Evolutionary conservation across 75 land plant genomes (phyloP).

Genomic region (Pinus albicaulis): DNA sequence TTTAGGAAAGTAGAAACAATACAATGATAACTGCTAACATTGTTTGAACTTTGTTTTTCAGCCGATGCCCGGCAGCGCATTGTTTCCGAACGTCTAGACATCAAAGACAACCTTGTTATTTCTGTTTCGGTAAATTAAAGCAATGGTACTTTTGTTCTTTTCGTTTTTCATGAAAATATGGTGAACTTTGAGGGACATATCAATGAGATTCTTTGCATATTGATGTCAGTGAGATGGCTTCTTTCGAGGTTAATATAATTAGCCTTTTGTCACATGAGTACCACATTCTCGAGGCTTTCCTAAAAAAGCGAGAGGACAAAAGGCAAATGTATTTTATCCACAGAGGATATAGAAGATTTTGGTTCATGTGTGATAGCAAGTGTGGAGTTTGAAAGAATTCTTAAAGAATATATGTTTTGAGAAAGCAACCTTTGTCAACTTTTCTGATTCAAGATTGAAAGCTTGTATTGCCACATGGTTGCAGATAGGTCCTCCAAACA

Average conservation of each 20-base stretch:
- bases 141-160: neutral
- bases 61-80: conserved; percentile 91
- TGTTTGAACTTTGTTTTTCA: conserved; percentile 19
- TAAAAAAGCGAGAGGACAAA: neutral
- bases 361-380: neutral
- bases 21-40: neutral
- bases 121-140: conserved; percentile 66
- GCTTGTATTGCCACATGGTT: neutral
- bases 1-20: neutral
- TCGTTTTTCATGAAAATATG: neutral
- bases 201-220: neutral
- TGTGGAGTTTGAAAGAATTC: neutral
- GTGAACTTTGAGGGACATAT: conserved; percentile 3
- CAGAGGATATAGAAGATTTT: neutral
- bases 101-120: conserved; percentile 76
- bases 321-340: neutral
- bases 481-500: conserved; percentile 89
- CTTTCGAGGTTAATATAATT: neutral
- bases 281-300: neutral
- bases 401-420: neutral
- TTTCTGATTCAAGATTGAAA: neutral
- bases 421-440: neutral
- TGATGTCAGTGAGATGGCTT: neutral
- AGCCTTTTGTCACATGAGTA: neutral
- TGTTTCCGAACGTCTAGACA: conserved; percentile 88